A percentile compares a stretch with the other conserved stretches of the same genome.
phyloP scores from a whole-genome alignment of 176 grass and related monocot species.

The Typha latifolia region DNA sequence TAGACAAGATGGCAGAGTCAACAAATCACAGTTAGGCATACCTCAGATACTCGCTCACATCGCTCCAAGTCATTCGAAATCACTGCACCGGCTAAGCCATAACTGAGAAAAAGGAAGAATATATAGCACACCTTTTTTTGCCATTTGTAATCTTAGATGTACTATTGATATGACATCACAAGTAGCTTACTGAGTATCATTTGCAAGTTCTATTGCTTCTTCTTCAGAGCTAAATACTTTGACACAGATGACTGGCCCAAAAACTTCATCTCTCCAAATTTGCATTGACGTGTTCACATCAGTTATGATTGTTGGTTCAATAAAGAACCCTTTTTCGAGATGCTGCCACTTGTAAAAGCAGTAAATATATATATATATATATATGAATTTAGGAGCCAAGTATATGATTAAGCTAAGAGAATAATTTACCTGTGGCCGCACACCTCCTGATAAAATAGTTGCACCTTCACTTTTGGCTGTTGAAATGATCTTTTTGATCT shows the following conservation, averaged over 20 bases:
- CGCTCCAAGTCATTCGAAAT: slow-evolving; percentile 64
- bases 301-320: slow-evolving; percentile 84
- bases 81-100: slow-evolving; percentile 81
- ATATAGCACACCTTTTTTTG: not conserved
- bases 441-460: slow-evolving; percentile 72
- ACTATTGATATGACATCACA: not conserved
- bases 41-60: slow-evolving; percentile 82
- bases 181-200: slow-evolving; percentile 72
- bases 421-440: slow-evolving; percentile 58
- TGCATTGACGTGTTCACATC: slow-evolving; percentile 88
- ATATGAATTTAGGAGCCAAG: not conserved
- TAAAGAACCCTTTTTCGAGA: slow-evolving; percentile 81
- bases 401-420: not conserved
- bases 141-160: not conserved
- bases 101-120: slow-evolving; percentile 33
- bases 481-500: slow-evolving; percentile 67
- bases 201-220: slow-evolving; percentile 90
- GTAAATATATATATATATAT: not conserved
- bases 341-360: slow-evolving; percentile 33
- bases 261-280: slow-evolving; percentile 98
- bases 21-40: slow-evolving; percentile 28
- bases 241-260: slow-evolving; percentile 86
- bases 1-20: no score
- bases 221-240: slow-evolving; percentile 82
- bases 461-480: slow-evolving; percentile 83